Conservation (phyloP, 1,284 basidiomycete species). For the Melampsora americana region DNA sequence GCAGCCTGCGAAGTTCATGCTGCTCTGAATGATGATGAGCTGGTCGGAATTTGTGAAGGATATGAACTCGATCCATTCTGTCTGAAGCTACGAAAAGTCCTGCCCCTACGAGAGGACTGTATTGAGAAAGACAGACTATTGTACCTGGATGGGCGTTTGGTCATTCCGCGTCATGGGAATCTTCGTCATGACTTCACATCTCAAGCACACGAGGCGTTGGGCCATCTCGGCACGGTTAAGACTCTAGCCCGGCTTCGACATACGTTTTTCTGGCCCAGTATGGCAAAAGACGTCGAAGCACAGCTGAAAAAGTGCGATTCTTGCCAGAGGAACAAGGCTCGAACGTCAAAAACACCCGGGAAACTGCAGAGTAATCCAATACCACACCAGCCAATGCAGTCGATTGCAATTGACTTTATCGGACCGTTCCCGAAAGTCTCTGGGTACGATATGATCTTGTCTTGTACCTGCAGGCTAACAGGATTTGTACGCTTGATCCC, state of each 20-base stretch:
- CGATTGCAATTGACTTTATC: no score
- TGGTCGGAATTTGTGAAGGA: background rate
- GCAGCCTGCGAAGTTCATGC: no score
- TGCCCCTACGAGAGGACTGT: conserved; percentile 2
- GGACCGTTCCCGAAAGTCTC: background rate
- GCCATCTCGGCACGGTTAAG: conserved; percentile 2
- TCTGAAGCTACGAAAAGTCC: background rate
- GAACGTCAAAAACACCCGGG: background rate
- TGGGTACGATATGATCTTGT: conserved; percentile 1
- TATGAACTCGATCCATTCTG: conserved; percentile 9
- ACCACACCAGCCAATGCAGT: background rate
- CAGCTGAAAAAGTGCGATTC: background rate
- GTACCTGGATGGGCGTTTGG: background rate
- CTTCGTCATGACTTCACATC: background rate
- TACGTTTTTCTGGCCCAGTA: background rate
- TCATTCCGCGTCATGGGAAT: no score
- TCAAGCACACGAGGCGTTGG: background rate
- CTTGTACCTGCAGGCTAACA: no score
- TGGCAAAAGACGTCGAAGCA: background rate
- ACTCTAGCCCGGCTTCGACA: background rate
- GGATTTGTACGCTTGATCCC: no score
- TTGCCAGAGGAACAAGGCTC: background rate
- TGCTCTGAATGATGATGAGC: no score
- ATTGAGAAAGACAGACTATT: background rate
- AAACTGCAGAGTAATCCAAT: background rate